Evolutionary conservation across 176 grass and related monocot genomes (phyloP), one percentile per base, ranked within the genome.

Genomic region (Chrysopogon serrulatus): DNA sequence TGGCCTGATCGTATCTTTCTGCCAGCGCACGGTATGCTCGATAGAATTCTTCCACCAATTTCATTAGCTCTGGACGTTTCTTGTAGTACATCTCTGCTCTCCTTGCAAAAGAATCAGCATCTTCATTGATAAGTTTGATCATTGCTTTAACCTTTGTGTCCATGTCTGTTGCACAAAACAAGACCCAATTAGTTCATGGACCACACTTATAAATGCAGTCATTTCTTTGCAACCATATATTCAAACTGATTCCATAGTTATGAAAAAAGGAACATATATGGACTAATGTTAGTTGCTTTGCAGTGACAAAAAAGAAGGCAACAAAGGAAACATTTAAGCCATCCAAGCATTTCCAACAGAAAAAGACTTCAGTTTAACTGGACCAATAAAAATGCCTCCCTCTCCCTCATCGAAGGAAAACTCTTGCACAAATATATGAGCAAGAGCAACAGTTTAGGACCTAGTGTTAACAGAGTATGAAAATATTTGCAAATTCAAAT

Each of bases 81-180:
- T 99, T 99, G 40, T 99, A 99, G 86, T 99, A 99, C 97, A 96
- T 99, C 64, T 99, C 97, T 5, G 97, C 97, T 83, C 87, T 88
- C 49, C 88, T 90, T 82, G 97, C 97, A 90, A 99, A 99, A 62
- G 97, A 99, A 88, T 96, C 97, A 53, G 91, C 97, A 82, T 92
- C 97, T 87, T 92, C 97, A 87, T 99, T 94, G 84, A 99, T 73
- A 70, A 99, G 93, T 84, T 94, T 94, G 87, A 99, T 99, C 87
- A 93, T 99, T 78, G 91, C 39, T 85, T 94, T 99, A 68, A 99
- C 86, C 68, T 94, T 96, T 48, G 80, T 78, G 87, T 99, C 91
- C 86, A 92, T 90, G 84, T 99, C 97, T 99, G 89, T 90, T 81
- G 44, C 69, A 85, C 24, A 85, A 83, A 86, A 68, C 32, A 11